A percentile compares a stretch with the other conserved stretches of the same genome.
Evolutionary conservation across 2,329 filamentous ascomycete species (phyloP).

Genomic region (Venturiaceae sp.): DNA sequence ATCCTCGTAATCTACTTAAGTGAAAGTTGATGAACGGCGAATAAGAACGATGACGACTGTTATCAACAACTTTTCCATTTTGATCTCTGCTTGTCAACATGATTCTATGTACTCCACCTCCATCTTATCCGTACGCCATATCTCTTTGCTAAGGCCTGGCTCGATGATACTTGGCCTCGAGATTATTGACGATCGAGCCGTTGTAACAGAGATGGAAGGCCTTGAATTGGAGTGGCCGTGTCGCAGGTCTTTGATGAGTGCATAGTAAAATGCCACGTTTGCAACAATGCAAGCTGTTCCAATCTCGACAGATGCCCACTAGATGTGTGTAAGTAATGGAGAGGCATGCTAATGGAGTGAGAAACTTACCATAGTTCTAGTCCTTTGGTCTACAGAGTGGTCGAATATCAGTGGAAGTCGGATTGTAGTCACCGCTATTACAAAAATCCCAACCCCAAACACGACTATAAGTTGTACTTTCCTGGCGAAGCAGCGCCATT

Average conservation of each 20-base stretch:
- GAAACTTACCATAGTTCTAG: background rate
- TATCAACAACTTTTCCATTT: no score
- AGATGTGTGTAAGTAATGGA: background rate
- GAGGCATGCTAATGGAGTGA: background rate
- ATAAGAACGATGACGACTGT: no score
- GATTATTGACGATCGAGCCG: background rate
- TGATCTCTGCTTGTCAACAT: no score
- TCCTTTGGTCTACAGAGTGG: background rate
- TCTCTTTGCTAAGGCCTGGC: background rate
- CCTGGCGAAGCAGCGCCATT: background rate
- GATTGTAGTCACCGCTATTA: background rate
- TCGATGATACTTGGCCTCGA: background rate
- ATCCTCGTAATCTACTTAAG: no score
- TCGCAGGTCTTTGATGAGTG: background rate
- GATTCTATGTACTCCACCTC: background rate
- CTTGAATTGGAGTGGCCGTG: background rate
- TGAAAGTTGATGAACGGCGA: no score
- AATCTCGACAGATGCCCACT: conserved; percentile 1
- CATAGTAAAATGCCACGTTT: background rate
- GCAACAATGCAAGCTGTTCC: background rate
- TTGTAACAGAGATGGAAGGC: background rate
- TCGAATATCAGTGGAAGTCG: background rate
- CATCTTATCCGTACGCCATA: background rate
- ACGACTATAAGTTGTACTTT: background rate
- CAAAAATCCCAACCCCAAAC: background rate